Evolutionary conservation across 768 basidiomycete species (phyloP).

Genomic region (Mycena amicta): DNA sequence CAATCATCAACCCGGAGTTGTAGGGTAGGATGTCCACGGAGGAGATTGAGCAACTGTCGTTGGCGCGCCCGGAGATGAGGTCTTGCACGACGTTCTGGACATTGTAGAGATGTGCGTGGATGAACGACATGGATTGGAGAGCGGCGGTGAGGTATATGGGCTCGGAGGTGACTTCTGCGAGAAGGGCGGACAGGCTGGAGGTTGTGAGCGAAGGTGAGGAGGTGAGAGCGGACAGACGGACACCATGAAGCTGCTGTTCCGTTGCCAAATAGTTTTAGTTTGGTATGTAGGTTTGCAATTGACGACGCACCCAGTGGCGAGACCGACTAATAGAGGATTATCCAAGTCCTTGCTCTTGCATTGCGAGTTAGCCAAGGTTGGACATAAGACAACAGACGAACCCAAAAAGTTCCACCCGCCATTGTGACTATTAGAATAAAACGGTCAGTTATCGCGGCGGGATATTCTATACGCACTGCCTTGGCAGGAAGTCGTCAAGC

Average conservation of each 20-base stretch:
- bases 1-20: conserved; percentile 7
- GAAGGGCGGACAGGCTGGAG: conserved; percentile 9
- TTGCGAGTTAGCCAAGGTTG: too few relatives aligned
- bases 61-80: background rate
- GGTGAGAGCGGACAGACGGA: background rate
- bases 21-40: background rate
- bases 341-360: background rate
- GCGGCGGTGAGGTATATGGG: conserved; percentile 4
- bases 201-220: background rate
- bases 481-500: background rate
- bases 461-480: background rate
- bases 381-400: background rate
- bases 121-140: background rate
- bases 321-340: background rate
- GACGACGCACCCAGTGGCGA: background rate
- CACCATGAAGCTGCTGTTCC: conserved; percentile 4
- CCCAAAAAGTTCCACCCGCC: conserved; percentile 8
- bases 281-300: background rate
- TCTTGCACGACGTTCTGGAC: conserved; percentile 1
- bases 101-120: background rate
- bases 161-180: conserved; percentile 17
- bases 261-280: background rate
- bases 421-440: background rate
- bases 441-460: background rate
- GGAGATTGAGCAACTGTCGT: background rate